phyloP scores from a whole-genome alignment of 441 rosid species.

The Gossypium lobatum region DNA sequence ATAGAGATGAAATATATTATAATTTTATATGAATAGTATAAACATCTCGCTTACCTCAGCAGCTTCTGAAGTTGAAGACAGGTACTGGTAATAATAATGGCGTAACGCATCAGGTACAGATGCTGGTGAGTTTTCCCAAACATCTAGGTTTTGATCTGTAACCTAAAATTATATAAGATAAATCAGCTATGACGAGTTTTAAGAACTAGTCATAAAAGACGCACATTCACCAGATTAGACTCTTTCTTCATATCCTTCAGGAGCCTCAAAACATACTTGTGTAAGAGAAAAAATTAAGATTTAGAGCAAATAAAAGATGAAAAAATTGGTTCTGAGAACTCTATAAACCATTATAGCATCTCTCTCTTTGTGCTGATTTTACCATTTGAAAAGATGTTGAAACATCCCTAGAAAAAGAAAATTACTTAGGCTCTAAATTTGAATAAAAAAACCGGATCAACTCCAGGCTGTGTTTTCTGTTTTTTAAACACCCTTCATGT shows the following conservation, averaged over 20 bases:
- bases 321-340: background rate
- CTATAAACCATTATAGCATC: background rate
- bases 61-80: constrained; percentile 88
- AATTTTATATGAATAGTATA: constrained; percentile 6
- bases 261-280: background rate
- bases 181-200: constrained; percentile 16
- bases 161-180: constrained; percentile 50
- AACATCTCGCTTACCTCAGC: constrained; percentile 62
- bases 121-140: constrained; percentile 82
- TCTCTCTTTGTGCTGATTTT: background rate
- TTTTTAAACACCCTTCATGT: background rate
- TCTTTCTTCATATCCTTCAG: background rate
- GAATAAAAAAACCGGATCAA: background rate
- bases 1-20: background rate
- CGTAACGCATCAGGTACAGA: constrained; percentile 86
- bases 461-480: background rate
- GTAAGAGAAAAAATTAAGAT: constrained; percentile 7
- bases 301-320: background rate
- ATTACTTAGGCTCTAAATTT: background rate
- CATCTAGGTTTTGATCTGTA: constrained; percentile 85
- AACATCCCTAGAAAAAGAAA: background rate
- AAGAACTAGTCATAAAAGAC: background rate
- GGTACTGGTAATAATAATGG: constrained; percentile 92
- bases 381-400: background rate
- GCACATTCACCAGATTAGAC: background rate